phyloP scores from a whole-genome alignment of 2,329 filamentous ascomycete genomes.

The Paraconiothyrium sp. region DNA sequence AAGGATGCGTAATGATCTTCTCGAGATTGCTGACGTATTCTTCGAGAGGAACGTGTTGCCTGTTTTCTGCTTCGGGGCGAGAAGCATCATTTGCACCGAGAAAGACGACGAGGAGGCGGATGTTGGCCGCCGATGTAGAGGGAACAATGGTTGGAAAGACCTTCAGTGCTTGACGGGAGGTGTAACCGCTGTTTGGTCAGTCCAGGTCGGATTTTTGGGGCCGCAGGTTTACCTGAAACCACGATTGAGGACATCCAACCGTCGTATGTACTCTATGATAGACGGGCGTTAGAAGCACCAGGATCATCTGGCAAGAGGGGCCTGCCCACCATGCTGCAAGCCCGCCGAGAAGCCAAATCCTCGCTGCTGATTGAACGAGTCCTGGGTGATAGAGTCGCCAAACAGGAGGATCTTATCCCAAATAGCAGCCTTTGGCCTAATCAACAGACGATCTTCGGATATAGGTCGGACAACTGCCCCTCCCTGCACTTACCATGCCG shows the following conservation, averaged over 20 bases:
- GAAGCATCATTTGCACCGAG: constrained; percentile 93
- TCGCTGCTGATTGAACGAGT: constrained; percentile 66
- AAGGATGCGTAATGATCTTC: constrained; percentile 76
- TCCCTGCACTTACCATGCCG: background rate
- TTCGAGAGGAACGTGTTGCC: constrained; percentile 81
- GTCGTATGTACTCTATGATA: constrained; percentile 74
- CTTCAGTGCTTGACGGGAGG: constrained; percentile 76
- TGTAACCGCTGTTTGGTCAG: constrained; percentile 72
- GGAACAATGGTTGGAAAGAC: constrained; percentile 77
- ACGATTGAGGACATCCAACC: constrained; percentile 86
- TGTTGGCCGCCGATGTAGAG: constrained; percentile 66
- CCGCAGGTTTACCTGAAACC: constrained; percentile 71
- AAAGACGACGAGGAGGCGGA: constrained; percentile 78
- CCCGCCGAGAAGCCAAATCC: constrained; percentile 80
- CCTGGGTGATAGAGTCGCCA: constrained; percentile 88
- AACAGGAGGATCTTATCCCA: constrained; percentile 73
- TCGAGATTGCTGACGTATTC: constrained; percentile 77
- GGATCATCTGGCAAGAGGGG: background rate
- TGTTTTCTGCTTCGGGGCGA: constrained; percentile 67
- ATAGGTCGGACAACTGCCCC: background rate
- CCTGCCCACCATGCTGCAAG: constrained; percentile 71
- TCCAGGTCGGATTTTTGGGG: background rate
- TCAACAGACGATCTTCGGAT: background rate
- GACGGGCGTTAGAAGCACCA: constrained; percentile 13
- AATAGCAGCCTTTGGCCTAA: constrained; percentile 33